Evolutionary conservation across 345 rosid species (phyloP), one percentile per base, ranked within the genome.

Genomic region (Geranium brycei): DNA sequence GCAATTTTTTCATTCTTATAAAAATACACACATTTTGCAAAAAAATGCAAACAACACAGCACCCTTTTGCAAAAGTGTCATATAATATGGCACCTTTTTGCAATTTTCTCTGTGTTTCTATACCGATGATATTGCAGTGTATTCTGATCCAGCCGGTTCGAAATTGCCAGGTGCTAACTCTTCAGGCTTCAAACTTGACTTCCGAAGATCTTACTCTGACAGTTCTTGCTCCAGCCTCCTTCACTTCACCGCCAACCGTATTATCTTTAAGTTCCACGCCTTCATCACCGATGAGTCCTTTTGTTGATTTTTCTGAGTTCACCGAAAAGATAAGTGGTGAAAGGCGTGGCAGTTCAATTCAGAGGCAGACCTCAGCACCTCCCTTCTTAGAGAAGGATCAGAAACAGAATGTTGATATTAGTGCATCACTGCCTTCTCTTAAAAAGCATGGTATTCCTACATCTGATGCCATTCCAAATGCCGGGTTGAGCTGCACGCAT

Each of bases 121-220:
- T 35, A 35, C 41, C 10, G 41, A 35, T 35, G 41, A 4, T 7
- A 35, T 35, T 35, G 41, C 41, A 35, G 41, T 7, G 41, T 35
- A 4, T 35, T 35, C 41, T 35, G 41, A 35, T 35, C 41, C 10
- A 35, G 41, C 41, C 41, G 10, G 41, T 35, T 35, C 41, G 10
- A 35, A 35, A 35, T 4, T 35, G 41, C 4, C 89, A 95, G 99
- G 91, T 91, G 62, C 78, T 95, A 78, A 85, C 96, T 12, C 88
- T 95, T 62, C 95, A 82, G 81, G 97, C 99, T 58, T 88, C 99
- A 38, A 95, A 95, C 79, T 75, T 95, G 87, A 82, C 96, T 69
- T 73, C 93, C 12, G 83, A 91, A 73, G 97, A 95, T 85, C 81
- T 95, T 51, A 85, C 88, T 40, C 67, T 95, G 82, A 95, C 93